phyloP scores from a whole-genome alignment of 768 basidiomycete species.

The Russula lepida region DNA sequence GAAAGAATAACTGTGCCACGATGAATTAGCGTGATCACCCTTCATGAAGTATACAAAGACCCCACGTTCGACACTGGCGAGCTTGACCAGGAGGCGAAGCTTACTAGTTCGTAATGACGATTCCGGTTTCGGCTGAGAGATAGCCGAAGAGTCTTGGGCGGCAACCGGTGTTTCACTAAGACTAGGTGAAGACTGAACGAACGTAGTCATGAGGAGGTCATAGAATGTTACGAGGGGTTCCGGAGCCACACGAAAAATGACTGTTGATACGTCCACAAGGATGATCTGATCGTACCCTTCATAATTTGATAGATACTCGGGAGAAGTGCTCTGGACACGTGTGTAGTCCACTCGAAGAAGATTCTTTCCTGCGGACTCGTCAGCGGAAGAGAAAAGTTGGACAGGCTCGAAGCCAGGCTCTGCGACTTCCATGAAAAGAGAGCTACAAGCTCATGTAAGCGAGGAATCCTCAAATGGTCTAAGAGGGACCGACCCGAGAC shows the following conservation, averaged over 20 bases:
- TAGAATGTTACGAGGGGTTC: constrained; percentile 87
- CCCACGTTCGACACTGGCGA: constrained; percentile 77
- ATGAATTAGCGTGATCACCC: constrained; percentile 1
- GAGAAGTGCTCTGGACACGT: constrained; percentile 75
- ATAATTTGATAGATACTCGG: constrained; percentile 70
- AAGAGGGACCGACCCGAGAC: constrained; percentile 49
- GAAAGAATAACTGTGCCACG: constrained; percentile 57
- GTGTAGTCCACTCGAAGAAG: constrained; percentile 73
- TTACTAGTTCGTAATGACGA: constrained; percentile 31
- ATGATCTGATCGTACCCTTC: constrained; percentile 86
- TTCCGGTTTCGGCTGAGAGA: not conserved
- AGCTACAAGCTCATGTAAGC: constrained; percentile 34
- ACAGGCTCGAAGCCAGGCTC: constrained; percentile 47
- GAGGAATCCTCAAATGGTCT: constrained; percentile 1
- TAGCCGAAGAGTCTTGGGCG: not conserved
- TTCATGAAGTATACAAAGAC: constrained; percentile 2
- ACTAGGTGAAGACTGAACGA: constrained; percentile 47
- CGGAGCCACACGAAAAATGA: constrained; percentile 81
- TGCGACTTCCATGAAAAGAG: constrained; percentile 67
- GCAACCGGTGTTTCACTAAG: constrained; percentile 2
- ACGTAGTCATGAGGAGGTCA: constrained; percentile 97
- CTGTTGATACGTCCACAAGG: constrained; percentile 80
- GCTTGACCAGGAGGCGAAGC: constrained; percentile 72
- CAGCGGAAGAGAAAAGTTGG: constrained; percentile 56
- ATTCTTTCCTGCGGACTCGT: constrained; percentile 41